Evolutionary conservation across 108 stramenopile species (phyloP).

Genomic region (Nitzschia sp.): DNA sequence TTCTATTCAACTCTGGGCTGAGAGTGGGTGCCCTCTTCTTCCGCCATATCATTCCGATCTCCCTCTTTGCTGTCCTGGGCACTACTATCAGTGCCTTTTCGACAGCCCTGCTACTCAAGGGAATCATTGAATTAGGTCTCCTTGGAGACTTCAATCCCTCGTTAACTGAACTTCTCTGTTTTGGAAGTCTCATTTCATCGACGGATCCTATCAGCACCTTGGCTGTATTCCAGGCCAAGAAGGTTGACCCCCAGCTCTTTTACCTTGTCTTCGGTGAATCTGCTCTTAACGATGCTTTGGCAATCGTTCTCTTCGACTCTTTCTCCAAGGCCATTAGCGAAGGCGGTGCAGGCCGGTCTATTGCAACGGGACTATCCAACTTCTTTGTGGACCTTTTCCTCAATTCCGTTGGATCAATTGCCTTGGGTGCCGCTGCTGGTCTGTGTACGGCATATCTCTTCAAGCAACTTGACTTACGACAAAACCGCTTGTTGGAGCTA

Average conservation of each 20-base stretch:
- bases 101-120: slow-evolving; percentile 52
- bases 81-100: slow-evolving; percentile 60
- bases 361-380: slow-evolving; percentile 34
- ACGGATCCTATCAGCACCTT: slow-evolving; percentile 87
- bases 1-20: slow-evolving; percentile 86
- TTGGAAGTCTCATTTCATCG: slow-evolving; percentile 80
- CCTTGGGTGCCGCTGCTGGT: slow-evolving; percentile 59
- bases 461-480: slow-evolving; percentile 64
- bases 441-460: slow-evolving; percentile 53
- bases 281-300: slow-evolving; percentile 87
- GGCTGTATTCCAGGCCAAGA: slow-evolving; percentile 75
- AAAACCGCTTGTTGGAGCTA: slow-evolving; percentile 54
- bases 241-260: slow-evolving; percentile 81
- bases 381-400: slow-evolving; percentile 60
- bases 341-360: slow-evolving; percentile 32
- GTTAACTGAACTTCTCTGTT: slow-evolving; percentile 65
- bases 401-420: slow-evolving; percentile 53
- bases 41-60: slow-evolving; percentile 60
- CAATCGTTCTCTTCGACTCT: slow-evolving; percentile 72
- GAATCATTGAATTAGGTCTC: slow-evolving; percentile 34
- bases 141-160: slow-evolving; percentile 38
- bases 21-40: slow-evolving; percentile 61
- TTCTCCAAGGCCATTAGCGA: slow-evolving; percentile 56
- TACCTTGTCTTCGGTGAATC: slow-evolving; percentile 89
- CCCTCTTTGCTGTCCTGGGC: slow-evolving; percentile 67